A percentile compares a stretch with the other conserved stretches of the same genome.
Evolutionary conservation across 768 basidiomycete genomes (phyloP).

Genomic region (Boletales sp.): DNA sequence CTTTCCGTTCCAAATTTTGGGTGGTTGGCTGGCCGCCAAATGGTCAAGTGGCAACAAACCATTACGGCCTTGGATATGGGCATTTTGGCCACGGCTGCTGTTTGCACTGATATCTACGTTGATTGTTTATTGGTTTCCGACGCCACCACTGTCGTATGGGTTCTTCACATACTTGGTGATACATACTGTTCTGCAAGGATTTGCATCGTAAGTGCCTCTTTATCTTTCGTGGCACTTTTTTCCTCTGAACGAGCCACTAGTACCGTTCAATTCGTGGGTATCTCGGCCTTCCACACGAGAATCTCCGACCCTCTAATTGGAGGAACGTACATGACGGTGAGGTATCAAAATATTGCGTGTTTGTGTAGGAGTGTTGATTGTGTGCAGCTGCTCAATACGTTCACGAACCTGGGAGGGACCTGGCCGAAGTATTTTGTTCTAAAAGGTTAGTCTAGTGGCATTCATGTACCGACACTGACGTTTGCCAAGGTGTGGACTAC

Average conservation of each 20-base stretch:
- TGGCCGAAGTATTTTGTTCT: slow-evolving; percentile 97
- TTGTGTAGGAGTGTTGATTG: slow-evolving; percentile 5
- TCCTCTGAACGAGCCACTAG: slow-evolving; percentile 36
- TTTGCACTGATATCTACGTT: slow-evolving; percentile 71
- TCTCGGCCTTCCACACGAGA: slow-evolving; percentile 97
- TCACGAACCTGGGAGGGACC: slow-evolving; percentile 94
- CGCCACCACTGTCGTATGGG: slow-evolving; percentile 60
- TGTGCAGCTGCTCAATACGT: slow-evolving; percentile 84
- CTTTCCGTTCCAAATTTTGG: slow-evolving; percentile 95
- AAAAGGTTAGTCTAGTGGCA: slow-evolving; percentile 51
- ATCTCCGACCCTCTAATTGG: slow-evolving; percentile 96
- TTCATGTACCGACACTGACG: slow-evolving; percentile 7
- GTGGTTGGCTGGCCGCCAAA: slow-evolving; percentile 90
- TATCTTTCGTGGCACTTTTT: not conserved
- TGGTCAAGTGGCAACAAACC: slow-evolving; percentile 83
- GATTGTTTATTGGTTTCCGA: slow-evolving; percentile 84
- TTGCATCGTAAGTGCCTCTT: slow-evolving; percentile 64
- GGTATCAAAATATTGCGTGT: not conserved
- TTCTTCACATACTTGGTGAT: slow-evolving; percentile 82
- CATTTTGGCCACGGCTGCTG: slow-evolving; percentile 82
- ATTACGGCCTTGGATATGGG: slow-evolving; percentile 83
- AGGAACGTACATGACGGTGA: slow-evolving; percentile 99
- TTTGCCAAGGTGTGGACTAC: slow-evolving; percentile 68
- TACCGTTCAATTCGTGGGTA: slow-evolving; percentile 98
- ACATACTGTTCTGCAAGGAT: slow-evolving; percentile 79